Conservation (phyloP, 2,329 filamentous ascomycete genomes). For the Colletotrichum eleusines region DNA sequence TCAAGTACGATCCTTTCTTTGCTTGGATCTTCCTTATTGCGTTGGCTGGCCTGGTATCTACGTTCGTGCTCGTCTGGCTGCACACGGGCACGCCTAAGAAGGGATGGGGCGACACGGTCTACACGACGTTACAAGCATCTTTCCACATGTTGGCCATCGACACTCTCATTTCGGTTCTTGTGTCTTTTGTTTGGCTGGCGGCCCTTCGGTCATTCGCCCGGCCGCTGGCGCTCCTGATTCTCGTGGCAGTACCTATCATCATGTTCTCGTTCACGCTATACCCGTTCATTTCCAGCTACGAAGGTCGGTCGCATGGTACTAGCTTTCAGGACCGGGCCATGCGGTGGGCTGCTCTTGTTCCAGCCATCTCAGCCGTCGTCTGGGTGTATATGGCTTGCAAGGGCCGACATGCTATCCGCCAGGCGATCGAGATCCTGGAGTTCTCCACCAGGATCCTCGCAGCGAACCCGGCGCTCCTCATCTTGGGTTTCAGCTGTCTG, state of each 20-base stretch:
- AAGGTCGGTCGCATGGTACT: conserved; percentile 78
- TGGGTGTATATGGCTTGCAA: conserved; percentile 89
- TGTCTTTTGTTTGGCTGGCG: conserved; percentile 92
- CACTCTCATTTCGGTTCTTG: conserved; percentile 88
- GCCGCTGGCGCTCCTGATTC: conserved; percentile 82
- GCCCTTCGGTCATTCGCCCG: conserved; percentile 89
- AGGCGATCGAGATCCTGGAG: conserved; percentile 89
- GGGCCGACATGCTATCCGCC: conserved; percentile 82
- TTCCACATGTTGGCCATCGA: conserved; percentile 92
- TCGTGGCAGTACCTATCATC: conserved; percentile 87
- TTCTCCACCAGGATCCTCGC: conserved; percentile 90
- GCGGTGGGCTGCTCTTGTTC: conserved; percentile 86
- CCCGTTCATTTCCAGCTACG: conserved; percentile 89
- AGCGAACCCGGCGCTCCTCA: conserved; percentile 84
- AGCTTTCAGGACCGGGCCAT: conserved; percentile 89
- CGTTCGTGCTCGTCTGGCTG: conserved; percentile 89
- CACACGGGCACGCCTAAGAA: conserved; percentile 84
- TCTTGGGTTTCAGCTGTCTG: conserved; percentile 85
- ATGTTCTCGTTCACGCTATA: conserved; percentile 92
- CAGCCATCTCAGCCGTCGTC: conserved; percentile 76
- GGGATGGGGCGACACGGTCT: conserved; percentile 92
- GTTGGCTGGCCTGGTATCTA: conserved; percentile 85
- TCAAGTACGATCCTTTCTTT: conserved; percentile 91
- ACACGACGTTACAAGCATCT: conserved; percentile 86
- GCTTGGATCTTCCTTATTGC: conserved; percentile 90